Conservation (phyloP, 2,329 filamentous ascomycete genomes). For the Neopestalotiopsis rosae region DNA sequence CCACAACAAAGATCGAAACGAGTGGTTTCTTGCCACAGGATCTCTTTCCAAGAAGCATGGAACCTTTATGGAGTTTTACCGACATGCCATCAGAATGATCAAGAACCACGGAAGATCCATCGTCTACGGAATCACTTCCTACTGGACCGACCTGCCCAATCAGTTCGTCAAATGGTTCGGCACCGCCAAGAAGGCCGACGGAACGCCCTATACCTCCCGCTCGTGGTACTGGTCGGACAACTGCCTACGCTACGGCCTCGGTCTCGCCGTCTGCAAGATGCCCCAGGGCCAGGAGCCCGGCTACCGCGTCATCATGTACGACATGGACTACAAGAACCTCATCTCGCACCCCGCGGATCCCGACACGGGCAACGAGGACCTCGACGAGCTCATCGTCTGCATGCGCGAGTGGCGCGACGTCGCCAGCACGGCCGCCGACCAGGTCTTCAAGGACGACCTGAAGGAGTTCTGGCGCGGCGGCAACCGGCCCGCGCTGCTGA, state of each 20-base stretch:
- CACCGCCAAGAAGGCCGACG: background rate
- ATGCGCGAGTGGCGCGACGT: slow-evolving; percentile 11
- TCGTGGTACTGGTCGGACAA: slow-evolving; percentile 7
- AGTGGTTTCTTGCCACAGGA: background rate
- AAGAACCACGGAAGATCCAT: too few relatives aligned
- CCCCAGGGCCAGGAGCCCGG: background rate
- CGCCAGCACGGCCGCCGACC: background rate
- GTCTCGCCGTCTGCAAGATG: slow-evolving; percentile 1
- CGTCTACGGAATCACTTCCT: too few relatives aligned
- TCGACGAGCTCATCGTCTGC: background rate
- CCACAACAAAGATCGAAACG: background rate
- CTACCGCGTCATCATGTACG: slow-evolving; percentile 12
- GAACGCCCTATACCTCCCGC: background rate
- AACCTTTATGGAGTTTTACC: slow-evolving; percentile 4
- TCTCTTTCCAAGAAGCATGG: background rate
- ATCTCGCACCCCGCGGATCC: background rate
- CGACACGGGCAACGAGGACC: background rate
- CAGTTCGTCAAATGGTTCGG: background rate
- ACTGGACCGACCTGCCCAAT: background rate
- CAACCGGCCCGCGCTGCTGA: background rate
- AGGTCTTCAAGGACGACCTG: background rate
- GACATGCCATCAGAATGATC: slow-evolving; percentile 2
- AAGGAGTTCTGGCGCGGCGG: slow-evolving; percentile 11
- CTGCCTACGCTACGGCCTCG: slow-evolving; percentile 14
- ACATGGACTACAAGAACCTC: slow-evolving; percentile 6